Conservation (phyloP, 345 rosid species). For the Aquilaria malaccensis region DNA sequence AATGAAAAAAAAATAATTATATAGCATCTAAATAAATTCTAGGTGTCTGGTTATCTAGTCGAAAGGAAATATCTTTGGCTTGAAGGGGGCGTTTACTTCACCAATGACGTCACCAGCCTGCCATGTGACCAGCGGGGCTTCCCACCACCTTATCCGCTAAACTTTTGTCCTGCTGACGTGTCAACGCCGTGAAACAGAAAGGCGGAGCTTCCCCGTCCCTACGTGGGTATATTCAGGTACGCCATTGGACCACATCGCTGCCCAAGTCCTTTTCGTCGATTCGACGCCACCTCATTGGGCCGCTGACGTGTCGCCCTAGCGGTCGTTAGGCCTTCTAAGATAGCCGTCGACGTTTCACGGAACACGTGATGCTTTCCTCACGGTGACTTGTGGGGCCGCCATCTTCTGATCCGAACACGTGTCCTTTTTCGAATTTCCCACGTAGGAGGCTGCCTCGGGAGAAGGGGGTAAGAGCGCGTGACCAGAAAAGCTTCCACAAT, state of each 20-base stretch:
- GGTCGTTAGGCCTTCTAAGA: slow-evolving; percentile 1
- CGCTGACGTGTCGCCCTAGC: background rate
- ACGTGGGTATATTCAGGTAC: slow-evolving; percentile 14
- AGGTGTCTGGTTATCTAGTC: too few species aligned
- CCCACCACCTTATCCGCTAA: slow-evolving; percentile 17
- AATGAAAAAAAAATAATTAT: too few species aligned
- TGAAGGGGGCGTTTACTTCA: background rate
- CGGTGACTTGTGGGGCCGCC: slow-evolving; percentile 13
- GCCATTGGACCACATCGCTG: slow-evolving; percentile 3
- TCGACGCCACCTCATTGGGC: slow-evolving; percentile 1
- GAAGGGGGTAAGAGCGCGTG: slow-evolving; percentile 33
- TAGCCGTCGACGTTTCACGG: background rate
- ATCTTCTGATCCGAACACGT: background rate
- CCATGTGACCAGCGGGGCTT: slow-evolving; percentile 11
- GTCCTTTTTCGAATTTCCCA: slow-evolving; percentile 1
- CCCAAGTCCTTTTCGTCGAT: background rate
- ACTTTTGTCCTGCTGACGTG: slow-evolving; percentile 13
- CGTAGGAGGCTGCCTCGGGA: slow-evolving; percentile 3
- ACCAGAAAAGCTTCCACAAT: slow-evolving; percentile 9
- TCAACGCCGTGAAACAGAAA: background rate
- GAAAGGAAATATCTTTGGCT: slow-evolving; percentile 3
- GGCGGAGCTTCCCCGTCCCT: slow-evolving; percentile 2
- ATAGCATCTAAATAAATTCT: too few species aligned
- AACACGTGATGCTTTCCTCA: slow-evolving; percentile 13
- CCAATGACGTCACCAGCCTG: slow-evolving; percentile 5